phyloP scores from a whole-genome alignment of 768 basidiomycete genomes.

The Mycena belliarum region DNA sequence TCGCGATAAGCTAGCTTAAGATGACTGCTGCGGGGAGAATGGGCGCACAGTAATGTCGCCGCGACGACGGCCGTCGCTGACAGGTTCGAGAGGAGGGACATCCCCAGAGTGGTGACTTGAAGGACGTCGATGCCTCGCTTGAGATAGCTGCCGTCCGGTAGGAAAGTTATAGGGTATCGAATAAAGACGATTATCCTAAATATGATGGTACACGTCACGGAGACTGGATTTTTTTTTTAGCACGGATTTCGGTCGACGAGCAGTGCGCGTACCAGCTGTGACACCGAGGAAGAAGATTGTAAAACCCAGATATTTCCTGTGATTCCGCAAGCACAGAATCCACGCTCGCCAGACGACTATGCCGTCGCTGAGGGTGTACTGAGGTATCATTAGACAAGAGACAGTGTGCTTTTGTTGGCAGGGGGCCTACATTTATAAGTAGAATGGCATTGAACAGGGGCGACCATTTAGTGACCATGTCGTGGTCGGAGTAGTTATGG shows the following conservation, averaged over 20 bases:
- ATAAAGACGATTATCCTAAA: constrained; percentile 3
- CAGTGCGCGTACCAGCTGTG: neutral
- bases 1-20: too few relatives aligned
- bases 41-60: constrained; percentile 10
- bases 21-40: neutral
- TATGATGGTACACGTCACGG: constrained; percentile 1
- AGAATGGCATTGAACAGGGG: constrained; percentile 3
- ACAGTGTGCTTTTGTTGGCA: too few relatives aligned
- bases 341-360: constrained; percentile 15
- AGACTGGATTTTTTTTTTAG: neutral
- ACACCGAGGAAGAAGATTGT: constrained; percentile 1
- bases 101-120: constrained; percentile 8
- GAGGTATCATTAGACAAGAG: neutral
- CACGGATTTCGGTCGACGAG: neutral
- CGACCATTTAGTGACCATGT: constrained; percentile 6
- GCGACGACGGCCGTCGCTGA: constrained; percentile 16
- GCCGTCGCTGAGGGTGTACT: constrained; percentile 3
- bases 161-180: neutral
- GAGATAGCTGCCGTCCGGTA: neutral
- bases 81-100: constrained; percentile 19
- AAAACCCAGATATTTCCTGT: constrained; percentile 9
- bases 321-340: neutral
- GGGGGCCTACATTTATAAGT: neutral
- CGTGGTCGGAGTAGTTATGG: neutral
- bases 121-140: constrained; percentile 5